These are phyloP conservation scores for Orbilia quercus DNA, from an alignment of 2,329 filamentous ascomycete genomes.

Conservation along the genomic window DNA sequence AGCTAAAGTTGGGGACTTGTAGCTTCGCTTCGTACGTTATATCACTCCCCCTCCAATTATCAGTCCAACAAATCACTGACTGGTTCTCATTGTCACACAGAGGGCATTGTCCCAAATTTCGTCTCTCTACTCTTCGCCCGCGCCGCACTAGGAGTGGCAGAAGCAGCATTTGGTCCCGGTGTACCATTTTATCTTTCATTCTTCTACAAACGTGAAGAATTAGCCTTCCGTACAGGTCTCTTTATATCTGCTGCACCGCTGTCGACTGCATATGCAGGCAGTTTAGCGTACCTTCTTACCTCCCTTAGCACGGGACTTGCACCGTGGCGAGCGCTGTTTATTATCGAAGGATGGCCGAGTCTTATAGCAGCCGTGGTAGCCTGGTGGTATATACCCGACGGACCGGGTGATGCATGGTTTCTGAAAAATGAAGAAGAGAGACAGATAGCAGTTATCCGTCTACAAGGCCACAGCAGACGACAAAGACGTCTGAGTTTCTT, in stretches of 20 bases:
- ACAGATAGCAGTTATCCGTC: constrained; percentile 68
- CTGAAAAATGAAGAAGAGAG: constrained; percentile 69
- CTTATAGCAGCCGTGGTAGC: constrained; percentile 68
- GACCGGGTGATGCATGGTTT: constrained; percentile 68
- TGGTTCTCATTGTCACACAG: constrained; percentile 40
- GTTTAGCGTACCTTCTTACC: constrained; percentile 74
- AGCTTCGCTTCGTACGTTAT: constrained; percentile 59
- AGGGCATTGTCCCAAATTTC: constrained; percentile 59
- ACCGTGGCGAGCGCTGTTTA: constrained; percentile 74
- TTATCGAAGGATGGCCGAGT: constrained; percentile 74
- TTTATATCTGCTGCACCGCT: constrained; percentile 83
- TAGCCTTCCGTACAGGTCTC: constrained; percentile 85
- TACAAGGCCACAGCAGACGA: constrained; percentile 63
- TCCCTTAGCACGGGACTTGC: constrained; percentile 70
- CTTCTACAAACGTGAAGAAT: constrained; percentile 75
- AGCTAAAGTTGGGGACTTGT: constrained; percentile 59
- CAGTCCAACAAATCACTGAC: constrained; percentile 5
- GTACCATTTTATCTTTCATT: constrained; percentile 74
- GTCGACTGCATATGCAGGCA: constrained; percentile 81
- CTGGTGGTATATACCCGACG: constrained; percentile 69
- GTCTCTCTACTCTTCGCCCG: constrained; percentile 68
- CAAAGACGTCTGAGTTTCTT: constrained; percentile 54
- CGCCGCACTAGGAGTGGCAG: constrained; percentile 71
- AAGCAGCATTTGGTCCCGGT: constrained; percentile 72
- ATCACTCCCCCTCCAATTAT: neutral